phyloP scores from a whole-genome alignment of 768 basidiomycete species.

The Tricholoma hemisulphureum region DNA sequence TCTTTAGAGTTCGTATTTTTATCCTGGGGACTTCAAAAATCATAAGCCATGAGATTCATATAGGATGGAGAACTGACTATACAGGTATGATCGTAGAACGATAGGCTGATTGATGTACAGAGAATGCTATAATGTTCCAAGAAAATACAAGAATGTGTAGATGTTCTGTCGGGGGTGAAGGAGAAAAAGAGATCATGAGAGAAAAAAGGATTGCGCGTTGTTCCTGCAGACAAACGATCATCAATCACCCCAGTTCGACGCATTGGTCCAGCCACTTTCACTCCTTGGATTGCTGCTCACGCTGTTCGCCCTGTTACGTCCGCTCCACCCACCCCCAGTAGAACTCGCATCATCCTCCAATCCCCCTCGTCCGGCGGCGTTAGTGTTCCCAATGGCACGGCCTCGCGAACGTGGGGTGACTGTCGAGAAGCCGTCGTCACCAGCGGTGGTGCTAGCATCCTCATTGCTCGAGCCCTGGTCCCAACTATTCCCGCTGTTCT shows the following conservation, averaged over 20 bases:
- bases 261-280: not conserved
- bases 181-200: too few relatives aligned
- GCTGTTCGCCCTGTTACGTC: not conserved
- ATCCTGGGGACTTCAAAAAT: too few relatives aligned
- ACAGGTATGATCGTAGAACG: too few relatives aligned
- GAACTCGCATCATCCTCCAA: not conserved
- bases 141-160: too few relatives aligned
- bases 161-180: too few relatives aligned
- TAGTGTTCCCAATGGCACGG: not conserved
- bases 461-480: not conserved
- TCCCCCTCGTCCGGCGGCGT: not conserved
- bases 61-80: too few relatives aligned
- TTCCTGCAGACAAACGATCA: not conserved
- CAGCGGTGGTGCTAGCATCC: not conserved
- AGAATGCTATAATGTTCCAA: too few relatives aligned
- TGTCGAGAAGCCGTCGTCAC: conserved; percentile 6
- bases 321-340: not conserved
- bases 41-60: too few relatives aligned
- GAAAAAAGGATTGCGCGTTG: too few relatives aligned
- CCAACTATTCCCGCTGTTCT: not conserved
- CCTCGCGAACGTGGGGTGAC: conserved; percentile 7
- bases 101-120: too few relatives aligned
- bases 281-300: not conserved
- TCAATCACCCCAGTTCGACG: not conserved
- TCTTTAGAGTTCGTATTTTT: too few relatives aligned